A percentile compares a stretch with the other conserved stretches of the same genome.
Evolutionary conservation across 192 early-diverging fungal species (phyloP).

Genomic region (Kappamyces sp.): DNA sequence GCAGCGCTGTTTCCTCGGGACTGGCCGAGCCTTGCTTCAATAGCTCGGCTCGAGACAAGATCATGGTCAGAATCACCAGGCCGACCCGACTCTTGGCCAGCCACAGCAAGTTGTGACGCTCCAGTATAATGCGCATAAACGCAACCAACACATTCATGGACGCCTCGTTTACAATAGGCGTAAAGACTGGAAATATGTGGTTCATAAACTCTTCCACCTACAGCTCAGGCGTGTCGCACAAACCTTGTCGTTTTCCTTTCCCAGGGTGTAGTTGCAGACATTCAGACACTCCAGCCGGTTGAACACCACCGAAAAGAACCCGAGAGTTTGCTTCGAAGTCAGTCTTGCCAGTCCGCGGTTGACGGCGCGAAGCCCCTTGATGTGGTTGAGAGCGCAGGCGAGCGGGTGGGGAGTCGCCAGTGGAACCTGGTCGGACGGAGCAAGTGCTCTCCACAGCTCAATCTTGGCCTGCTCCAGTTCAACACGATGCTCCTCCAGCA

Average conservation of each 20-base stretch:
- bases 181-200: slow-evolving; percentile 77
- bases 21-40: slow-evolving; percentile 60
- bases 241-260: slow-evolving; percentile 15
- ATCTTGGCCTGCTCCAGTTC: slow-evolving; percentile 40
- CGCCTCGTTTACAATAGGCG: slow-evolving; percentile 74
- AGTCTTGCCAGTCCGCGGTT: slow-evolving; percentile 77
- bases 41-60: slow-evolving; percentile 84
- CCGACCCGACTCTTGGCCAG: slow-evolving; percentile 77
- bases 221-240: slow-evolving; percentile 3
- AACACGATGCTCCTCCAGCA: slow-evolving; percentile 28
- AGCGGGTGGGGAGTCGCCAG: slow-evolving; percentile 72
- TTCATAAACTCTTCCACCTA: slow-evolving; percentile 78
- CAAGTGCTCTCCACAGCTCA: slow-evolving; percentile 60
- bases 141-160: slow-evolving; percentile 77
- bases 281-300: slow-evolving; percentile 43
- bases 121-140: slow-evolving; percentile 75
- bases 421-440: slow-evolving; percentile 52
- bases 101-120: slow-evolving; percentile 84
- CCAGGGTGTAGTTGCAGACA: slow-evolving; percentile 41
- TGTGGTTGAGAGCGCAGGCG: slow-evolving; percentile 70
- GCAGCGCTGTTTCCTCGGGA: slow-evolving; percentile 12
- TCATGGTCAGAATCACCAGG: slow-evolving; percentile 81
- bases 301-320: slow-evolving; percentile 58
- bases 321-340: slow-evolving; percentile 69
- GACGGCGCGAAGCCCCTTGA: slow-evolving; percentile 87